phyloP scores from a whole-genome alignment of 176 grass and related monocot species.

The Oryza brachyantha region DNA sequence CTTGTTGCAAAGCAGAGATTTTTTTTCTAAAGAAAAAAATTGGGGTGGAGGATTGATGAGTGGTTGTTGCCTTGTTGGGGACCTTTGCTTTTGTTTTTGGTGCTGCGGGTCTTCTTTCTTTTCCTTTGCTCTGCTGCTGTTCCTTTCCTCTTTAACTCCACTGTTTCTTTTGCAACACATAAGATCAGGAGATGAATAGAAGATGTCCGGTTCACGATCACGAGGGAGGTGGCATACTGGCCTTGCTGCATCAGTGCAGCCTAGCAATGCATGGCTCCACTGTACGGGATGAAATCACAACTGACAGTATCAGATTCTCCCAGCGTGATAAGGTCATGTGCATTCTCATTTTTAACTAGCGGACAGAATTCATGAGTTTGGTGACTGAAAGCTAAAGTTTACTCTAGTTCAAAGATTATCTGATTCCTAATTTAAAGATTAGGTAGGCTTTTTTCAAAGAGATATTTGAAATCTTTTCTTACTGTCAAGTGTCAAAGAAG shows the following conservation, averaged over 20 bases:
- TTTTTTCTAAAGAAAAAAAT: too few relatives aligned
- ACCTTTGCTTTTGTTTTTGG: constrained; percentile 47
- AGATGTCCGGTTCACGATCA: not conserved
- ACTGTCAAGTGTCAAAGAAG: not conserved
- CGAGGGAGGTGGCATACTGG: not conserved
- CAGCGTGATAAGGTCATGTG: not conserved
- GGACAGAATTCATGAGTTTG: constrained; percentile 1
- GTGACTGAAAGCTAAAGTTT: constrained; percentile 5
- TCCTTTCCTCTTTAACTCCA: constrained; percentile 41
- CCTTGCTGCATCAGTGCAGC: not conserved
- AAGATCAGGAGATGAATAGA: constrained; percentile 15
- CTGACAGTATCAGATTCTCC: not conserved
- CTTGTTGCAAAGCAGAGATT: constrained; percentile 63
- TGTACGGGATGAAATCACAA: not conserved
- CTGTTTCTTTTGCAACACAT: constrained; percentile 16
- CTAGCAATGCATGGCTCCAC: constrained; percentile 2
- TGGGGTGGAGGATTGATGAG: not conserved
- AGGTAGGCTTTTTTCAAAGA: not conserved
- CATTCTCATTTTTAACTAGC: constrained; percentile 4
- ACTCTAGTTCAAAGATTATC: constrained; percentile 1
- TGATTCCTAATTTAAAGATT: not conserved
- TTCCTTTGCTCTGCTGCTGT: constrained; percentile 22
- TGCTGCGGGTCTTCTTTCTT: constrained; percentile 42
- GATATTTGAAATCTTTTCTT: not conserved
- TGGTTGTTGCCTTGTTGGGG: constrained; percentile 33